Evolutionary conservation across 2,329 filamentous ascomycete genomes (phyloP).

Genomic region (Chalaropsis thielavioides): DNA sequence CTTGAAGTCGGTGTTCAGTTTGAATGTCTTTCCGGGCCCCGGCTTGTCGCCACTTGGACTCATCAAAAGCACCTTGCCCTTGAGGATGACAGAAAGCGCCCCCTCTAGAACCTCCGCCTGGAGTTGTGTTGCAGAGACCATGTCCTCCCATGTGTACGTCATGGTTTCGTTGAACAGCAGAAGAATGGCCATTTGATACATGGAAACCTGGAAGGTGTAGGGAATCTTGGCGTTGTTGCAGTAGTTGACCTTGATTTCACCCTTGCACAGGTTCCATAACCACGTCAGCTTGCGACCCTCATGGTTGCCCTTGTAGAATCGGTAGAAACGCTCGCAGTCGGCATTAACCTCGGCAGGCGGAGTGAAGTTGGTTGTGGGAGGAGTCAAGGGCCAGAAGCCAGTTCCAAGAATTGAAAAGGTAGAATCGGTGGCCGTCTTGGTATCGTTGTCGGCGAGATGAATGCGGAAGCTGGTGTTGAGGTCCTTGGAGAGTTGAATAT

Average conservation of each 20-base stretch:
- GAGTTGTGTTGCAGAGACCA: slow-evolving; percentile 65
- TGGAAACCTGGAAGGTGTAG: slow-evolving; percentile 93
- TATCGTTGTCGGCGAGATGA: slow-evolving; percentile 47
- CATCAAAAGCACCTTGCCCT: slow-evolving; percentile 75
- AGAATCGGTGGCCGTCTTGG: slow-evolving; percentile 54
- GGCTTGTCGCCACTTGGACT: slow-evolving; percentile 60
- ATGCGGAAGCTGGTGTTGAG: slow-evolving; percentile 81
- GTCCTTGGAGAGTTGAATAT: slow-evolving; percentile 98
- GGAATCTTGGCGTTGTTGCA: slow-evolving; percentile 78
- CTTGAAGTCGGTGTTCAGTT: slow-evolving; percentile 89
- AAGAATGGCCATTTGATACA: slow-evolving; percentile 94
- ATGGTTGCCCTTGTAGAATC: slow-evolving; percentile 93
- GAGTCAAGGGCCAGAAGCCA: slow-evolving; percentile 87
- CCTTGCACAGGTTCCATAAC: slow-evolving; percentile 97
- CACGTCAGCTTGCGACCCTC: slow-evolving; percentile 92
- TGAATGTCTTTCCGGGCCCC: slow-evolving; percentile 63
- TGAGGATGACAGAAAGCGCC: slow-evolving; percentile 71
- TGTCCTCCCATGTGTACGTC: slow-evolving; percentile 73
- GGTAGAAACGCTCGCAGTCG: slow-evolving; percentile 77
- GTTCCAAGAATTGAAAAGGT: slow-evolving; percentile 89
- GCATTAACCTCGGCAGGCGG: slow-evolving; percentile 72
- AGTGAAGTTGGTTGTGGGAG: slow-evolving; percentile 76
- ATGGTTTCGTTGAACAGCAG: slow-evolving; percentile 90
- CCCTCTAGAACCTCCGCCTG: slow-evolving; percentile 74
- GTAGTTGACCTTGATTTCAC: slow-evolving; percentile 88